phyloP scores from a whole-genome alignment of 345 rosid genomes.

The Gossypium longicalyx region DNA sequence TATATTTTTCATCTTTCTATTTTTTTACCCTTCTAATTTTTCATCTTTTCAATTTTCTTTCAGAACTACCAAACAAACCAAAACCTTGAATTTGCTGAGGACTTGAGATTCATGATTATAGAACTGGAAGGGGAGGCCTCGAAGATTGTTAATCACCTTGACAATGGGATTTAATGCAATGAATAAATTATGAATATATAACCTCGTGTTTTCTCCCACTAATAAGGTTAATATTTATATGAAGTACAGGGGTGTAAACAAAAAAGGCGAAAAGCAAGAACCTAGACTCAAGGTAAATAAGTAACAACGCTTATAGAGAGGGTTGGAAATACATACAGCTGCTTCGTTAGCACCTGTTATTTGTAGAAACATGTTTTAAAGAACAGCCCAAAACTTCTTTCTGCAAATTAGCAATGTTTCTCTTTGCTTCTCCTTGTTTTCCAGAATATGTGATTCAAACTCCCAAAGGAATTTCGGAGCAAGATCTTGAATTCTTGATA shows the following conservation, averaged over 20 bases:
- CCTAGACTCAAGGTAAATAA: neutral
- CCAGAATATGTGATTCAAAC: constrained; percentile 47
- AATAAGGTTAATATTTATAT: neutral
- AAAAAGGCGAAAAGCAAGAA: neutral
- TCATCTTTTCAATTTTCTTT: too few species aligned
- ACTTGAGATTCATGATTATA: too few species aligned
- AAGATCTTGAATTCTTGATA: constrained; percentile 50
- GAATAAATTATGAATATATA: neutral
- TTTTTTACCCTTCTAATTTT: too few species aligned
- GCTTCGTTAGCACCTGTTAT: neutral
- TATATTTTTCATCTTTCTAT: too few species aligned
- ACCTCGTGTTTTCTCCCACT: neutral
- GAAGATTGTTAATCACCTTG: neutral
- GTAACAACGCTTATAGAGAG: neutral
- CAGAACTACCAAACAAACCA: too few species aligned
- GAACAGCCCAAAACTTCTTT: constrained; percentile 79
- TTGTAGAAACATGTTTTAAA: constrained; percentile 14
- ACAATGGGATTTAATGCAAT: neutral
- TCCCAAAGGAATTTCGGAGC: constrained; percentile 86
- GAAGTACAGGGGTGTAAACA: neutral
- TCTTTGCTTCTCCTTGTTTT: constrained; percentile 50
- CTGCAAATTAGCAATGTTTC: constrained; percentile 71
- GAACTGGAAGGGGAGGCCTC: neutral
- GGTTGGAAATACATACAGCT: neutral
- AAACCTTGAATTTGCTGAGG: too few species aligned